A percentile compares a stretch with the other conserved stretches of the same genome.
These are phyloP conservation scores for Ustilaginoidea virens DNA, from an alignment of 2,329 filamentous ascomycete genomes.

Conservation along the genomic window DNA sequence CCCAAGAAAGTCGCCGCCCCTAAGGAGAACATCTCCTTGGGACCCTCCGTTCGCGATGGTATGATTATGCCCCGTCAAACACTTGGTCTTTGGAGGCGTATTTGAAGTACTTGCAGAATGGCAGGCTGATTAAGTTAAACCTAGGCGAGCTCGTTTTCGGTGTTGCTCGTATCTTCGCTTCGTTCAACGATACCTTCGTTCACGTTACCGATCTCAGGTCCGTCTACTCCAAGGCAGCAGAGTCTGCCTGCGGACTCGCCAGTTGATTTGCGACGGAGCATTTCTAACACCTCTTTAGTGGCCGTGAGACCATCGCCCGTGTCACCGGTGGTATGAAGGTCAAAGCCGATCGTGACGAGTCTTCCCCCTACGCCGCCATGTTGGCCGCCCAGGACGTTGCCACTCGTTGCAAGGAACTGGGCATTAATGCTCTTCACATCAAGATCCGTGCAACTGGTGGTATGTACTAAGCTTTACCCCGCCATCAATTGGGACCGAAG, in stretches of 20 bases:
- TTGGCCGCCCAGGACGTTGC: constrained; percentile 99
- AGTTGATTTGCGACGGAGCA: no score
- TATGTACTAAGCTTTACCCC: constrained; percentile 27
- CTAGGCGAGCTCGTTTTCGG: constrained; percentile 97
- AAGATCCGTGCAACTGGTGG: constrained; percentile 99
- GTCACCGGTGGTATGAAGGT: constrained; percentile 99
- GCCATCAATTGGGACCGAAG: neutral
- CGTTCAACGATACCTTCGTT: constrained; percentile 88
- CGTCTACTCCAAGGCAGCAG: constrained; percentile 20
- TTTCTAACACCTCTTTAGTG: constrained; percentile 38
- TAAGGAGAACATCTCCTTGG: constrained; percentile 97
- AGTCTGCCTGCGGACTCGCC: no score
- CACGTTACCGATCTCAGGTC: constrained; percentile 98
- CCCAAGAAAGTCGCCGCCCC: constrained; percentile 80
- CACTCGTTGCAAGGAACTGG: constrained; percentile 59
- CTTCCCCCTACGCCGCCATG: constrained; percentile 99
- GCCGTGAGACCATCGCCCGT: constrained; percentile 99
- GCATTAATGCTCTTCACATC: constrained; percentile 92
- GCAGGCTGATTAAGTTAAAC: no score
- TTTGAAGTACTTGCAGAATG: no score
- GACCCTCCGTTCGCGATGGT: constrained; percentile 94
- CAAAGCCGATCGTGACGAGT: constrained; percentile 99
- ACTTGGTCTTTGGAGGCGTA: neutral
- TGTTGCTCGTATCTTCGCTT: constrained; percentile 92
- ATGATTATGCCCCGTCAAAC: constrained; percentile 11